Conservation (phyloP, 805 yeast species). For the Pichia eremophila region DNA sequence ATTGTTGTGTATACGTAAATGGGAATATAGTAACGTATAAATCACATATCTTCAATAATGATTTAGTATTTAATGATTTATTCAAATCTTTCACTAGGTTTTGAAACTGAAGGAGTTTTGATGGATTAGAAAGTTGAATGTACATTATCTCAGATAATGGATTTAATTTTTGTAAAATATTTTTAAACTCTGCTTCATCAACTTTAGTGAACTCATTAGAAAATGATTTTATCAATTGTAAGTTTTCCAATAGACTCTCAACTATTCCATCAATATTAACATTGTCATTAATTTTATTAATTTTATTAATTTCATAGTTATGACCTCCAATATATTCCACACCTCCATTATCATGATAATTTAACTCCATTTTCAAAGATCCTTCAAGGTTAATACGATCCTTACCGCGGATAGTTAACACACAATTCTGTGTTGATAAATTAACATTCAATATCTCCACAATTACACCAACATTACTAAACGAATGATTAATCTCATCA, state of each 20-base stretch:
- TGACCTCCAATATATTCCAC: too few species aligned
- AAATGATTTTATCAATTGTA: not conserved
- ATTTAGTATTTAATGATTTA: constrained; percentile 6
- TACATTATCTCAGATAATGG: constrained; percentile 55
- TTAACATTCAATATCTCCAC: too few species aligned
- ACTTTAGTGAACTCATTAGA: not conserved
- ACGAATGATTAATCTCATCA: too few species aligned
- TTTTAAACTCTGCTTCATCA: not conserved
- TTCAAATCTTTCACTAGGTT: constrained; percentile 9
- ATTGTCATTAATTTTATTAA: too few species aligned
- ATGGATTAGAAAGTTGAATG: constrained; percentile 36
- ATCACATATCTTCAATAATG: constrained; percentile 11
- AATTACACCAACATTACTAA: too few species aligned
- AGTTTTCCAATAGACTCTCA: constrained; percentile 6
- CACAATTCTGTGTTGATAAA: too few species aligned
- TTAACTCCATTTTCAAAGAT: too few species aligned
- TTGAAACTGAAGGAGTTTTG: constrained; percentile 20
- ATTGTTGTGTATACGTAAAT: constrained; percentile 18
- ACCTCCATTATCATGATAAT: too few species aligned
- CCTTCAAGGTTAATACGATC: too few species aligned
- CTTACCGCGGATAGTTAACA: too few species aligned
- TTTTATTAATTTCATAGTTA: too few species aligned
- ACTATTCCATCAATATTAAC: too few species aligned
- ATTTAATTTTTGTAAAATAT: constrained; percentile 37
- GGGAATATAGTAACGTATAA: constrained; percentile 24